Evolutionary conservation across 805 yeast species (phyloP).

Genomic region (Pichia exigua): DNA sequence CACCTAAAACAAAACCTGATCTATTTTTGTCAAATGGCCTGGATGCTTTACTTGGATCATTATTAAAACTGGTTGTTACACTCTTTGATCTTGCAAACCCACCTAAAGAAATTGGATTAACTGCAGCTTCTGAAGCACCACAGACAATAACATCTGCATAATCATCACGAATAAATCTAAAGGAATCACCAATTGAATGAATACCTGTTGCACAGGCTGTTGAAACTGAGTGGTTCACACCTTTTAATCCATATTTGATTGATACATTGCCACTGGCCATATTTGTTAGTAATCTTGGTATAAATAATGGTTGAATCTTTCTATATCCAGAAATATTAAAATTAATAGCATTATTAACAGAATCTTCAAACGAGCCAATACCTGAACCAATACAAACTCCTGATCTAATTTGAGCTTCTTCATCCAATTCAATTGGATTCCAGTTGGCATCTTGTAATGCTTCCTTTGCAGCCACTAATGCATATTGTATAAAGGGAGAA

Average conservation of each 20-base stretch:
- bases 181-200: constrained; percentile 91
- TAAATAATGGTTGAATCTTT: constrained; percentile 75
- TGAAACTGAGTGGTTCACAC: constrained; percentile 81
- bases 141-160: constrained; percentile 84
- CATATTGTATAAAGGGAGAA: constrained; percentile 72
- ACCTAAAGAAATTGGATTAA: constrained; percentile 80
- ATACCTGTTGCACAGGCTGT: constrained; percentile 98
- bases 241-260: constrained; percentile 65
- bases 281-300: constrained; percentile 76
- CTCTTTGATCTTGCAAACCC: constrained; percentile 91
- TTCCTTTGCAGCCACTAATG: constrained; percentile 65
- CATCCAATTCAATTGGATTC: constrained; percentile 28
- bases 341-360: constrained; percentile 51
- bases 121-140: constrained; percentile 87
- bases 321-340: constrained; percentile 43
- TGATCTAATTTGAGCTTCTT: constrained; percentile 30
- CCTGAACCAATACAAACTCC: constrained; percentile 94
- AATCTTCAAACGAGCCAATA: constrained; percentile 77
- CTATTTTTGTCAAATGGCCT: constrained; percentile 80
- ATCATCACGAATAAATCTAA: constrained; percentile 67
- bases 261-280: constrained; percentile 95
- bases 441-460: constrained; percentile 67
- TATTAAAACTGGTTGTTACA: constrained; percentile 55
- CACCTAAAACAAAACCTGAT: constrained; percentile 86
- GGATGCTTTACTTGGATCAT: constrained; percentile 58